These are phyloP conservation scores for Aspergillus baeticus DNA, from an alignment of 495 filamentous ascomycete species.

Conservation along the genomic window DNA sequence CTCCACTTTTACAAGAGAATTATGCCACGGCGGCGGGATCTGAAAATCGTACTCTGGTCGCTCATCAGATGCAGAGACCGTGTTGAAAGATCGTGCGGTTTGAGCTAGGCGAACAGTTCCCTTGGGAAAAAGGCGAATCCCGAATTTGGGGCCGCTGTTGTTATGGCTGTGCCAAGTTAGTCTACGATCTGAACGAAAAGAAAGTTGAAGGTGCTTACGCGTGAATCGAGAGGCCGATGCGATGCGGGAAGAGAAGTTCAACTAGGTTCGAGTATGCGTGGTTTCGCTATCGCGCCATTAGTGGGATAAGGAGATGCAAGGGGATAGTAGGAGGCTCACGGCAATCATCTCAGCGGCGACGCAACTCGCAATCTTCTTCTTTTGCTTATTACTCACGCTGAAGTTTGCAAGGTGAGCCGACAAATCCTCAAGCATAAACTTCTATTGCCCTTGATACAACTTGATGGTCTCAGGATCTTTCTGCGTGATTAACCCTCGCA, in stretches of 20 bases:
- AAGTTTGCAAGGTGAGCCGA: background rate
- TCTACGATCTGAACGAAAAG: background rate
- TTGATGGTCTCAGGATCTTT: slow-evolving; percentile 32
- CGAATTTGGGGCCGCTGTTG: slow-evolving; percentile 43
- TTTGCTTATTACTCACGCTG: background rate
- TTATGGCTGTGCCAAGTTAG: slow-evolving; percentile 18
- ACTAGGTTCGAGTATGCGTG: slow-evolving; percentile 43
- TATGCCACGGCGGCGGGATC: slow-evolving; percentile 47
- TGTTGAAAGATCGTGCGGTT: background rate
- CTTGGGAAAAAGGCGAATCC: slow-evolving; percentile 34
- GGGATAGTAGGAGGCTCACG: background rate
- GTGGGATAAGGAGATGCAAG: background rate
- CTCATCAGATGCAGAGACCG: slow-evolving; percentile 12
- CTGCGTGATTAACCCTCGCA: slow-evolving; percentile 33
- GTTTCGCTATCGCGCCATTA: slow-evolving; percentile 33
- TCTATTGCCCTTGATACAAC: slow-evolving; percentile 43
- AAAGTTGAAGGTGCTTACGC: slow-evolving; percentile 13
- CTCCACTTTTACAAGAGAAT: slow-evolving; percentile 30
- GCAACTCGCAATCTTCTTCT: slow-evolving; percentile 32
- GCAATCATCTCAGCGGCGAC: background rate
- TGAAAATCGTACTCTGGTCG: slow-evolving; percentile 21
- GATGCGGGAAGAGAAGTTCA: slow-evolving; percentile 34
- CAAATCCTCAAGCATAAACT: slow-evolving; percentile 49
- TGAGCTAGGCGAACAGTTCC: slow-evolving; percentile 10
- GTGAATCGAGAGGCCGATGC: slow-evolving; percentile 40